A percentile compares a stretch with the other conserved stretches of the same genome.
phyloP scores from a whole-genome alignment of 164 flowering plant genomes.

The Magnolia officinalis region DNA sequence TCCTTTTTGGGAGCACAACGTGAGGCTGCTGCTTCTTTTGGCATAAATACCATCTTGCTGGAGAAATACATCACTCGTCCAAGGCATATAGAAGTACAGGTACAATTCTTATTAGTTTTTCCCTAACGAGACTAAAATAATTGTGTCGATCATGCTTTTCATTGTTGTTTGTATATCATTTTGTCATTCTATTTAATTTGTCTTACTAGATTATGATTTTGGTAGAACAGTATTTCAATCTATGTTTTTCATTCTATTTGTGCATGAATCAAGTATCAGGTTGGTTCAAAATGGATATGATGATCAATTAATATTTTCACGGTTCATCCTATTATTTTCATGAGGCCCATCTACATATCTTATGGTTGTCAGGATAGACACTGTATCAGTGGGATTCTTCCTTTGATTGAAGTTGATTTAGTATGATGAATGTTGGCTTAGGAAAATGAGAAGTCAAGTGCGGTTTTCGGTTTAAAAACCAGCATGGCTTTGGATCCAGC shows the following conservation, averaged over 20 bases:
- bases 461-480: too few relatives aligned
- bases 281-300: not conserved
- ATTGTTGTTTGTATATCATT: not conserved
- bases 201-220: not conserved
- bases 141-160: not conserved
- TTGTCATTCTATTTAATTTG: not conserved
- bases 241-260: not conserved
- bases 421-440: not conserved
- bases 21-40: constrained; percentile 99
- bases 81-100: constrained; percentile 99
- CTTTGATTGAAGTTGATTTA: not conserved
- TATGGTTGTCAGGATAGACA: not conserved
- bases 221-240: not conserved
- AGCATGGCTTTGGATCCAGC: too few relatives aligned
- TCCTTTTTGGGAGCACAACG: constrained; percentile 91
- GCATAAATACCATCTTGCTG: constrained; percentile 69
- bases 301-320: too few relatives aligned
- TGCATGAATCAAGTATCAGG: not conserved
- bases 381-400: not conserved
- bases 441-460: too few relatives aligned
- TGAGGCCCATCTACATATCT: not conserved
- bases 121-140: not conserved
- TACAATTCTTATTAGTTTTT: constrained; percentile 15
- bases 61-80: constrained; percentile 95
- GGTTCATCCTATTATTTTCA: not conserved